Base-by-base conservation (phyloP, 148 eudicot genomes). In the Nepenthes gracilis region DNA sequence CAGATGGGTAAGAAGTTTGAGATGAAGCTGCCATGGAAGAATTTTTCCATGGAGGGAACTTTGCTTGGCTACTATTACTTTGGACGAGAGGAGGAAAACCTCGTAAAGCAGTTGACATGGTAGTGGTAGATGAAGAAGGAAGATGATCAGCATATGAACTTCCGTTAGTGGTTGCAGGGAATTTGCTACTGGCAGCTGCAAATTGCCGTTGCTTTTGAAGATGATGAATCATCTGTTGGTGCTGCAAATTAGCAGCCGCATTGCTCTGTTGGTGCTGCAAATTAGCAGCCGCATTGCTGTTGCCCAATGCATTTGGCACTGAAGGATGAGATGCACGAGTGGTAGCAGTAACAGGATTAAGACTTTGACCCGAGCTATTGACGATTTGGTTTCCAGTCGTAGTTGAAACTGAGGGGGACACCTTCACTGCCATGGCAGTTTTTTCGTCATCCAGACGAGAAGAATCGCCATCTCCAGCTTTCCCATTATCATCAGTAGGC, bases 21-120 rank as follows among this genome's bases (percentile, higher is more conserved):
- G 90, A 50, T 49, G 75, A 43, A 2, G 78, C 59, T 33, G 85
- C 74, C 72, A 84, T 74, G 6, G 55, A 64, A 2, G 94, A 71
- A 59, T 72, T 80, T 64, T 81, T 92, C 98, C 96, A 92, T 65
- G 85, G 98, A 4, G 83, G 69, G 15, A 91, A 79, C 60, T 85
- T 90, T 2, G 74, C 47, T 2, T 87, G 67, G 36, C 79, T 70
- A 45, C 66, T 73, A 69, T 75, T 75, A 50, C 67, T 72, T 59
- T 87, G 95, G 15, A 81, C 83, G 63, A 78, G 80, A 64, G 71
- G 77, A 0, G 91, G 83, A 57, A 83, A 91, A 36, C 64, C 67
- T 33, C 93, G 50, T 12, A 81, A 38, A 9, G 72, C 58, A 50
- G 69, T 88, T 2, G 83, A 88, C 71, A 84, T 88, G 43, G 83